These are phyloP conservation scores for Boletus barrowsii DNA, from an alignment of 768 basidiomycete genomes.

Conservation along the genomic window DNA sequence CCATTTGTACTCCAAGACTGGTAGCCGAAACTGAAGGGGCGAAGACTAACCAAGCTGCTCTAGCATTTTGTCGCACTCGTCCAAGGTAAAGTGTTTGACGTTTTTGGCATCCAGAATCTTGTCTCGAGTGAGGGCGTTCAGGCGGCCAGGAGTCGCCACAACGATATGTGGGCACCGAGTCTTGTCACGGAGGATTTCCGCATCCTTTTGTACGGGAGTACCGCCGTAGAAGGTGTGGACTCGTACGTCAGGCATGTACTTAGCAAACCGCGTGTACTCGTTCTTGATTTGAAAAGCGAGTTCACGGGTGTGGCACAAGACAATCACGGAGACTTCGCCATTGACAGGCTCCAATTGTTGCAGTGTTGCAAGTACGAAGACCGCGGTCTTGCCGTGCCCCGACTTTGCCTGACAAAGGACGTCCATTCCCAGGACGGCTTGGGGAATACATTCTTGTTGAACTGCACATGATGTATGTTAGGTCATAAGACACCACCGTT, in stretches of 20 bases:
- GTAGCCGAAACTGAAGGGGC: slow-evolving; percentile 67
- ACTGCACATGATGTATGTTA: slow-evolving; percentile 46
- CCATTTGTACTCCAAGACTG: slow-evolving; percentile 39
- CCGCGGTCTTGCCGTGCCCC: slow-evolving; percentile 97
- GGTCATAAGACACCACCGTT: not conserved
- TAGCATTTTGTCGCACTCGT: slow-evolving; percentile 99
- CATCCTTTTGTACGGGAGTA: slow-evolving; percentile 90
- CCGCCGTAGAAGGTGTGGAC: slow-evolving; percentile 98
- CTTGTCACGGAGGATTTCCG: slow-evolving; percentile 93
- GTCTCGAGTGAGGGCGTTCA: slow-evolving; percentile 94
- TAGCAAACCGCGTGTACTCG: slow-evolving; percentile 97
- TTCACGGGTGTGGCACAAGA: slow-evolving; percentile 98
- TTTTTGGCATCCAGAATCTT: slow-evolving; percentile 93
- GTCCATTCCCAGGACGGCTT: slow-evolving; percentile 99
- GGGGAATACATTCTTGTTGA: slow-evolving; percentile 99
- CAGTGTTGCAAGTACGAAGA: slow-evolving; percentile 95
- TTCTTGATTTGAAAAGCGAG: slow-evolving; percentile 99
- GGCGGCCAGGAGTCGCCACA: slow-evolving; percentile 95
- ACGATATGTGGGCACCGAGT: slow-evolving; percentile 97
- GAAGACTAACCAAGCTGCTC: slow-evolving; percentile 99
- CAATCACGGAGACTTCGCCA: slow-evolving; percentile 96
- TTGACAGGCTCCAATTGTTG: slow-evolving; percentile 98
- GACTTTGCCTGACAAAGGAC: slow-evolving; percentile 99
- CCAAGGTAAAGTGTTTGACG: slow-evolving; percentile 98
- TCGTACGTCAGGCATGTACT: slow-evolving; percentile 99